These are phyloP conservation scores for Hyparrhenia diplandra DNA, from an alignment of 176 grass and related monocot species.

Conservation along the genomic window DNA sequence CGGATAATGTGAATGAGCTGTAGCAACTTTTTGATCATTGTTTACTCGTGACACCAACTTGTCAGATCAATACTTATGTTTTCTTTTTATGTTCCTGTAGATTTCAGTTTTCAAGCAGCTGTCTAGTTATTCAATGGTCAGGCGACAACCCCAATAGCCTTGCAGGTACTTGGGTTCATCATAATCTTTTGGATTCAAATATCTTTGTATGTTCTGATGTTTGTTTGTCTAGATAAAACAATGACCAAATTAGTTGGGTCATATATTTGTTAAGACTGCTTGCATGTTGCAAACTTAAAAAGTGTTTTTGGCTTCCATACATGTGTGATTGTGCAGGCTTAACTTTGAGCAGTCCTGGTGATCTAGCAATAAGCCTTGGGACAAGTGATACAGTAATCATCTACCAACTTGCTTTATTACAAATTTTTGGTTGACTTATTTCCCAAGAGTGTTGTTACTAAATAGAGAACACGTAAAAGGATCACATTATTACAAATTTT, in stretches of 20 bases:
- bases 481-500: too few species aligned
- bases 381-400: slow-evolving; percentile 88
- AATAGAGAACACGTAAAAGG: not conserved
- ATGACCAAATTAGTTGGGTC: not conserved
- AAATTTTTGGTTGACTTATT: not conserved
- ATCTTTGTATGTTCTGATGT: not conserved
- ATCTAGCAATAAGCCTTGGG: slow-evolving; percentile 92
- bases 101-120: slow-evolving; percentile 62
- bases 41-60: not conserved
- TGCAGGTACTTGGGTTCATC: slow-evolving; percentile 45
- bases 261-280: not conserved
- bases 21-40: not conserved
- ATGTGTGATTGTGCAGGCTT: slow-evolving; percentile 42
- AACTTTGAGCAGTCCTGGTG: slow-evolving; percentile 71
- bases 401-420: slow-evolving; percentile 5
- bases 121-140: slow-evolving; percentile 83
- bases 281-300: not conserved
- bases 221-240: not conserved
- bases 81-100: slow-evolving; percentile 33
- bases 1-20: not conserved
- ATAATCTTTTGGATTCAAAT: not conserved
- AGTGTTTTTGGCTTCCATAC: not conserved
- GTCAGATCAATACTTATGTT: not conserved
- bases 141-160: slow-evolving; percentile 96
- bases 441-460: not conserved